Evolutionary conservation across 768 basidiomycete genomes (phyloP), one percentile per base, ranked within the genome.

Genomic region (Suillus plorans): DNA sequence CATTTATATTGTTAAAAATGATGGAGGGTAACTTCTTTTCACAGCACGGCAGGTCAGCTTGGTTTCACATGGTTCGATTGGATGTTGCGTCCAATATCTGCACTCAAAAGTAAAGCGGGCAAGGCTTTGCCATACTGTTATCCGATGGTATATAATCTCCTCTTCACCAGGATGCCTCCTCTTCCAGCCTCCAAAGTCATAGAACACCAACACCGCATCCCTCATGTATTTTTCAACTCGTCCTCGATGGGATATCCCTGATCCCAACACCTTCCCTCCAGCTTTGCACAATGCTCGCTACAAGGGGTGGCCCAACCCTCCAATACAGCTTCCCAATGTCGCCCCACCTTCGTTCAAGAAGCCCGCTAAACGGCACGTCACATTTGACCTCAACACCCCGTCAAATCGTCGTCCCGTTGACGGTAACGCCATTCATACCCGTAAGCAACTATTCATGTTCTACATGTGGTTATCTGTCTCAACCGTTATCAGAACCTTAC

Each of bases 111-210:
- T 52, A 9, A 28, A 50, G 25, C 3, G 14, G 50, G 25, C 50
- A 50, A 2, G 25, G 31, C 31, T 52, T 61, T 61, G 53, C 37
- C 61, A 61, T 57, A 16, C 52, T 20, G 16, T 58, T n/a, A 57
- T 45, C 34, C 5, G 60, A 49, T 22, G 28, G 28, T 66, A 66
- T 66, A 65, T 39, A 66, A 59, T 25, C 13, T 36, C n/a, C 5
- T 25, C 28, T 20, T 62, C 34, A 49, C 13, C 3, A 39, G 1
- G 34, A 39, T 31, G 37, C 60, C 28, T 13, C 18, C 36, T 13
- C 18, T 18, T 37, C 18, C 14, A 28, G 2, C 36, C 9, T 42
- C 22, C 28, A 2, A 31, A 61, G 12, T 13, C 4, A 31, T n/a
- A 5, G 20, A 1, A 55, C 5, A 55, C 1, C 12, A 36, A 7